phyloP scores from a whole-genome alignment of 805 yeast genomes.

The Metschnikowia anglica region DNA sequence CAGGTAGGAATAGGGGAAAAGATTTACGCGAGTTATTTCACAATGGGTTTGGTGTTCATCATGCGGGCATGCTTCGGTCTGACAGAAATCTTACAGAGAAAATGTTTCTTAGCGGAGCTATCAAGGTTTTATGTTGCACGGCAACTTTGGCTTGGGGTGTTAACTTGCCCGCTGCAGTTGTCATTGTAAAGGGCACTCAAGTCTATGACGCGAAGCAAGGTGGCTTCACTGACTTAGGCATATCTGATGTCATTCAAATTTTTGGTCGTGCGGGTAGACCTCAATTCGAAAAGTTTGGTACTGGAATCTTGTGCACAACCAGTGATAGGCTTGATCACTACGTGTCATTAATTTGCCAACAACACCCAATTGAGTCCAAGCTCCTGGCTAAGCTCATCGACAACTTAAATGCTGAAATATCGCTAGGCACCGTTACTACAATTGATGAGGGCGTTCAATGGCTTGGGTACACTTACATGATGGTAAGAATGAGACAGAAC shows the following conservation, averaged over 20 bases:
- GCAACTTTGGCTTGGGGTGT: conserved; percentile 99
- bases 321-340: conserved; percentile 82
- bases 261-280: conserved; percentile 99
- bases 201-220: conserved; percentile 93
- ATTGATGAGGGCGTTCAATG: conserved; percentile 93
- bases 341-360: conserved; percentile 84
- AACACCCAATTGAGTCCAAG: conserved; percentile 92
- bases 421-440: conserved; percentile 92
- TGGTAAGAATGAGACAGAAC: conserved; percentile 90
- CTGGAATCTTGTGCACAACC: conserved; percentile 86
- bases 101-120: conserved; percentile 80
- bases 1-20: conserved; percentile 63
- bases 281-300: conserved; percentile 88
- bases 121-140: conserved; percentile 89
- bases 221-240: conserved; percentile 90
- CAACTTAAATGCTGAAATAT: conserved; percentile 93
- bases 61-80: conserved; percentile 92
- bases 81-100: conserved; percentile 89
- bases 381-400: conserved; percentile 78
- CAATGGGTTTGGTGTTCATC: conserved; percentile 89
- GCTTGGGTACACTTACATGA: conserved; percentile 96
- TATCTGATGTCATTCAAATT: conserved; percentile 94
- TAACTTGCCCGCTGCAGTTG: conserved; percentile 96
- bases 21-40: conserved; percentile 80
- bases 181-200: conserved; percentile 93